These are phyloP conservation scores for Phytophthora fragariaefolia DNA, from an alignment of 352 stramenopile genomes.

Conservation along the genomic window DNA sequence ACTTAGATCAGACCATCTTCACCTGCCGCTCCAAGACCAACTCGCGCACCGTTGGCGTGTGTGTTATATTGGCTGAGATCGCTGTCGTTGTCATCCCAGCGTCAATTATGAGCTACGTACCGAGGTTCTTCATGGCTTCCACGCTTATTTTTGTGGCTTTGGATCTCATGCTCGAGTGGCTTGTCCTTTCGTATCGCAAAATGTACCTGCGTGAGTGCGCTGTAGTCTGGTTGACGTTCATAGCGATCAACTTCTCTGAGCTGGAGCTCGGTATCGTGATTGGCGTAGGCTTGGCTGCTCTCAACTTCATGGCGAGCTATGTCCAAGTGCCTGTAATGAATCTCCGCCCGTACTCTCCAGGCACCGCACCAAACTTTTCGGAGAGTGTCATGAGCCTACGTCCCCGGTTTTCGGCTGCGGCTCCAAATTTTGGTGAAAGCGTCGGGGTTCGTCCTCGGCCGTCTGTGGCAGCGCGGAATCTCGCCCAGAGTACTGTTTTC, in stretches of 20 bases:
- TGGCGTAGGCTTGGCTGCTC: conserved; percentile 87
- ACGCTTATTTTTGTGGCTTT: conserved; percentile 97
- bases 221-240: conserved; percentile 93
- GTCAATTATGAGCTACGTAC: conserved; percentile 93
- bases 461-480: conserved; percentile 43
- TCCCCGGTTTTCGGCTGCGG: conserved; percentile 55
- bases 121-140: conserved; percentile 97
- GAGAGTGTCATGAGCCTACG: conserved; percentile 53
- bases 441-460: conserved; percentile 18
- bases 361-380: conserved; percentile 40
- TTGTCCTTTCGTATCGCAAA: conserved; percentile 83
- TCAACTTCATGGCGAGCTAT: conserved; percentile 84
- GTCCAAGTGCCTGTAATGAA: conserved; percentile 65
- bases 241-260: conserved; percentile 92
- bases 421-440: conserved; percentile 41
- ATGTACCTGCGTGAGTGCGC: conserved; percentile 90
- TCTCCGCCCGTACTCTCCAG: conserved; percentile 43
- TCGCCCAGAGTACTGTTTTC: conserved; percentile 57
- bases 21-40: conserved; percentile 93
- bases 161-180: conserved; percentile 97
- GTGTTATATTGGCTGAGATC: conserved; percentile 88
- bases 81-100: conserved; percentile 89
- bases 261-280: conserved; percentile 95
- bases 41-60: conserved; percentile 87
- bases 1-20: conserved; percentile 99